Base-by-base conservation (phyloP, 2,329 filamentous ascomycete species). In the Apiospora hydei region DNA sequence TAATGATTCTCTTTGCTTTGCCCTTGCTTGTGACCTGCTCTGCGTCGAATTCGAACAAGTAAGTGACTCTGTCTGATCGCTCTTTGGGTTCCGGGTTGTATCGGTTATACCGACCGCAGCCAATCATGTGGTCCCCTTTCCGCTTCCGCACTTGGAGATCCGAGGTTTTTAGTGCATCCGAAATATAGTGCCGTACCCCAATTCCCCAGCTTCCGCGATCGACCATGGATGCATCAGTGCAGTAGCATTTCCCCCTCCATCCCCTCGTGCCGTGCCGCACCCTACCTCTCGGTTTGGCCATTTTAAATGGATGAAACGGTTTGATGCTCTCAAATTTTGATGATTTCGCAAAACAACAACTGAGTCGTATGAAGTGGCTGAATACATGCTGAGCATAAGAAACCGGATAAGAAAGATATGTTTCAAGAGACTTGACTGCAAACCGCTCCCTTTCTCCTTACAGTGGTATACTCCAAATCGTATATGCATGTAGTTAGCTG, bases 101-200 rank as follows among this genome's bases (percentile, higher is more conserved):
- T 64, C 57, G 57, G 57, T 24, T 64, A n/a, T 64, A 21, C n/a
- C n/a, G 41, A 64, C 34, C 34, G 18, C 34, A 7, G 34, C 57
- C 57, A 64, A 64, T 64, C 57, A 64, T 64, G 34, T 41, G 34
- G 10, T 34, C 34, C 57, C 34, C 34, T 34, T 34, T 64, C 57
- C 57, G 18, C 57, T 64, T 64, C 57, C 57, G 57, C 30, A n/a
- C 21, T 24, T 64, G 57, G 34, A 64, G 57, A 64, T 64, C 57
- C 57, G 57, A 64, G 34, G 30, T 41, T 64, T 61, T 64, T 64
- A 64, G 57, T 41, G 18, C 57, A 41, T 64, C 57, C 57, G 57
- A 64, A 41, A 30, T 64, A 11, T 34, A 64, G 34, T 41, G 34
- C 41, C 41, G 34, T 4, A 38, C 57, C 30, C 57, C 57, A 5